A percentile compares a stretch with the other conserved stretches of the same genome.
Conservation (phyloP, 345 rosid genomes). For the Bruguiera sexangula region DNA sequence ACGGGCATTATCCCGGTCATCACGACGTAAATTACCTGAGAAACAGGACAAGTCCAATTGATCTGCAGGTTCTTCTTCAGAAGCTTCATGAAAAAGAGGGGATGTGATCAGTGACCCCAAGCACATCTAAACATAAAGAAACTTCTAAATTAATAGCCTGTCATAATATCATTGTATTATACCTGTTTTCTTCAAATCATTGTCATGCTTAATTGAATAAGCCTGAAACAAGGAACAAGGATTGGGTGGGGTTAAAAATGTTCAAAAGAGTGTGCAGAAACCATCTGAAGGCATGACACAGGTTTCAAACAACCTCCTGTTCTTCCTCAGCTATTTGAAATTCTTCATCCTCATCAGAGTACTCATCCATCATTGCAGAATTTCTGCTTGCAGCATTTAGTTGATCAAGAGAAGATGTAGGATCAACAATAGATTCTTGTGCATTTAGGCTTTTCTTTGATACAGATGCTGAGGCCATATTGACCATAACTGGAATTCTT, state of each 20-base stretch:
- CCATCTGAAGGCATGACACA: conserved; percentile 2
- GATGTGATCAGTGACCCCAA: conserved; percentile 8
- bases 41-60: conserved; percentile 81
- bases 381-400: conserved; percentile 55
- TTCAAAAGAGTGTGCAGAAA: background rate
- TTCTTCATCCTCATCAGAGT: conserved; percentile 94
- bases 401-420: conserved; percentile 63
- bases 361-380: conserved; percentile 80
- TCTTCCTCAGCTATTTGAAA: conserved; percentile 83
- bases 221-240: conserved; percentile 39
- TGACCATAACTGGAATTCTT: conserved; percentile 95
- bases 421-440: conserved; percentile 42
- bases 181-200: conserved; percentile 64
- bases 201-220: conserved; percentile 44
- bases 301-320: conserved; percentile 56
- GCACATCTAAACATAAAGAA: background rate
- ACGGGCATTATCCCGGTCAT: conserved; percentile 82
- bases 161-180: conserved; percentile 14
- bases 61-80: conserved; percentile 69
- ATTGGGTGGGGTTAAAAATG: background rate
- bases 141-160: background rate
- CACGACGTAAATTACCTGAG: conserved; percentile 72
- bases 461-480: conserved; percentile 77
- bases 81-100: conserved; percentile 34
- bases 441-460: conserved; percentile 47